Percentiles rank a stretch among this genome's conserved stretches.
phyloP scores from a whole-genome alignment of 139 green algal species.

The Trebouxia sp. region DNA sequence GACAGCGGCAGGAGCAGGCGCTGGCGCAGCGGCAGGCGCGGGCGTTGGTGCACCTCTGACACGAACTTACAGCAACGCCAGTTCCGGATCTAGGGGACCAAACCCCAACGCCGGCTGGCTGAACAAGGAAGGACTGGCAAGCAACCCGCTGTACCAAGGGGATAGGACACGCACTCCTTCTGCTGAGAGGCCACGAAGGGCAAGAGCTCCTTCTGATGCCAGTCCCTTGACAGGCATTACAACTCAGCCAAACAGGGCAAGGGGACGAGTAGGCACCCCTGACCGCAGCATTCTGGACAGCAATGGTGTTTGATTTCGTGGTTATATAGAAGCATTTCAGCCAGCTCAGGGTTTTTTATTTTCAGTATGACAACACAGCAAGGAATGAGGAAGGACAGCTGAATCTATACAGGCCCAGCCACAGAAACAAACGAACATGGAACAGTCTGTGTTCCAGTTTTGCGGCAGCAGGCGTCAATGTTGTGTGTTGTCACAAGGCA shows the following conservation, averaged over 20 bases:
- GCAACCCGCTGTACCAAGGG: conserved; percentile 15
- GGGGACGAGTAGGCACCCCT: neutral
- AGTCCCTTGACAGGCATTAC: conserved; percentile 19
- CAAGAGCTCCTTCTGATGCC: neutral
- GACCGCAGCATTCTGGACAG: conserved; percentile 10
- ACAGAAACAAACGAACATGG: too few species aligned
- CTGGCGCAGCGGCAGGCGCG: neutral
- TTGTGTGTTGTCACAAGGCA: too few species aligned
- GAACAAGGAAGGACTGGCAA: conserved; percentile 3
- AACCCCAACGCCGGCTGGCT: conserved; percentile 15
- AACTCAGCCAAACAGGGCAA: conserved; percentile 4
- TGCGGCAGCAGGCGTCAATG: too few species aligned
- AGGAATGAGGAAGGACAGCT: too few species aligned
- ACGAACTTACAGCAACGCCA: neutral
- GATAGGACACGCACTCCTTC: neutral
- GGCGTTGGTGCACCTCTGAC: neutral
- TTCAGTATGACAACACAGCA: too few species aligned
- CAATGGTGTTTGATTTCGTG: too few species aligned
- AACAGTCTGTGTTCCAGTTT: too few species aligned
- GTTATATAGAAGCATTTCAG: too few species aligned
- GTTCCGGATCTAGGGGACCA: neutral
- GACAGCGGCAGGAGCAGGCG: neutral
- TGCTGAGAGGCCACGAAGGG: conserved; percentile 3
- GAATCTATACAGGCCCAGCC: too few species aligned
- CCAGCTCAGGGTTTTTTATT: too few species aligned